These are phyloP conservation scores for Schizochytrium sp. DNA, from an alignment of 108 stramenopile species.

Conservation along the genomic window DNA sequence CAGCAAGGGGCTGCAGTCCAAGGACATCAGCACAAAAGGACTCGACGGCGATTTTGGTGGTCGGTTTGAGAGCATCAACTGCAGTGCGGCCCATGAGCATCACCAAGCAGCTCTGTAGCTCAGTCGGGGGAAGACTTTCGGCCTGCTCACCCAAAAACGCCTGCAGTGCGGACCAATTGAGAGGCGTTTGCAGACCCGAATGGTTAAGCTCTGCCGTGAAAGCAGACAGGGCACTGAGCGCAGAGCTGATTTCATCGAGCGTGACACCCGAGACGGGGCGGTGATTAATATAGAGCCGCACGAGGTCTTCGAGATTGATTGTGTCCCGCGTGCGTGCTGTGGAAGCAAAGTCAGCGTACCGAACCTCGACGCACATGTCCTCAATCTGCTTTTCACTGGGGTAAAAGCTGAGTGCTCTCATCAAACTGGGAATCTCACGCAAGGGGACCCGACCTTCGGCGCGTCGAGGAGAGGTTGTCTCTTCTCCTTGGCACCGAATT, in stretches of 20 bases:
- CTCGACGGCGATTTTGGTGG: neutral
- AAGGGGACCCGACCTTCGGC: slow-evolving; percentile 33
- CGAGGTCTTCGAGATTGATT: slow-evolving; percentile 23
- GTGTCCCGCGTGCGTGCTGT: slow-evolving; percentile 32
- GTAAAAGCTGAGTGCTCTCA: slow-evolving; percentile 54
- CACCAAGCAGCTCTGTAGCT: neutral
- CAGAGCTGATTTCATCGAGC: slow-evolving; percentile 14
- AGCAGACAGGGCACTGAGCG: slow-evolving; percentile 17
- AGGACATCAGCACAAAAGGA: neutral
- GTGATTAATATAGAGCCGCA: slow-evolving; percentile 54
- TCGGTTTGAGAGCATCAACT: neutral
- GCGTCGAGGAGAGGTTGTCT: slow-evolving; percentile 34
- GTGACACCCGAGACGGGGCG: slow-evolving; percentile 44
- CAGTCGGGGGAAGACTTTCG: neutral
- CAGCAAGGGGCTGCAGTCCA: neutral
- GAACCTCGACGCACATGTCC: slow-evolving; percentile 45
- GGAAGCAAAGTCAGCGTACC: slow-evolving; percentile 37
- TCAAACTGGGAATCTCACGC: slow-evolving; percentile 44
- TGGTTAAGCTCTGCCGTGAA: too few species aligned
- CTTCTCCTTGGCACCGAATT: slow-evolving; percentile 50
- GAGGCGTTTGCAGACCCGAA: too few species aligned
- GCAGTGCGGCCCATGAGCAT: neutral
- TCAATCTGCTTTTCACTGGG: slow-evolving; percentile 49
- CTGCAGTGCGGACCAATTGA: neutral
- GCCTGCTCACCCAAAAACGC: neutral